A percentile compares a stretch with the other conserved stretches of the same genome.
phyloP scores from a whole-genome alignment of 202 grass and related monocot species.

The Setaria italica region DNA sequence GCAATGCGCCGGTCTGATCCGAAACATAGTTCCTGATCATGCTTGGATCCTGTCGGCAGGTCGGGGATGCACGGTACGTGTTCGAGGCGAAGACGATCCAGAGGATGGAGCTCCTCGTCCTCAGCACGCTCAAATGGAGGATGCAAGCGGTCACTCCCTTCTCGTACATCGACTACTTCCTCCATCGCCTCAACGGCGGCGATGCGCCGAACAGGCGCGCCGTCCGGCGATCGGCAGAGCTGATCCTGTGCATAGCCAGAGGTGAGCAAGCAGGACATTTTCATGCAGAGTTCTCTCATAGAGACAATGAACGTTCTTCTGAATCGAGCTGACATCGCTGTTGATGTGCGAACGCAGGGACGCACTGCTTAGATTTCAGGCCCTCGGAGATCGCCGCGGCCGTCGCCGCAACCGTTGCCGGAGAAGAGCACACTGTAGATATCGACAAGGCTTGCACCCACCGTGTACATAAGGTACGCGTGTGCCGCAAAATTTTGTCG shows the following conservation, averaged over 20 bases:
- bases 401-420: constrained; percentile 53
- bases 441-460: constrained; percentile 47
- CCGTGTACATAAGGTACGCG: constrained; percentile 75
- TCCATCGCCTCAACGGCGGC: constrained; percentile 65
- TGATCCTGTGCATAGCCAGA: constrained; percentile 65
- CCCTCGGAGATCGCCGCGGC: constrained; percentile 83
- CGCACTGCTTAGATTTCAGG: constrained; percentile 59
- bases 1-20: neutral
- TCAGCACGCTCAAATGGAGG: constrained; percentile 92
- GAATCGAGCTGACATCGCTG: neutral
- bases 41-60: constrained; percentile 42
- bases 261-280: constrained; percentile 41
- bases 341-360: constrained; percentile 49
- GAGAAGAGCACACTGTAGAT: constrained; percentile 53
- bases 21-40: constrained; percentile 27
- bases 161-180: constrained; percentile 90
- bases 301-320: neutral
- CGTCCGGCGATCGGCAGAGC: constrained; percentile 42
- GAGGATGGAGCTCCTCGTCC: constrained; percentile 91
- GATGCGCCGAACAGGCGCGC: constrained; percentile 40
- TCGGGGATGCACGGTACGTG: constrained; percentile 68
- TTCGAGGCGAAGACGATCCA: constrained; percentile 92
- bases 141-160: constrained; percentile 94
- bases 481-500: neutral
- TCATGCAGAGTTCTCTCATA: neutral